These are phyloP conservation scores for Auricularia cornea DNA, from an alignment of 768 basidiomycete genomes.

Conservation along the genomic window DNA sequence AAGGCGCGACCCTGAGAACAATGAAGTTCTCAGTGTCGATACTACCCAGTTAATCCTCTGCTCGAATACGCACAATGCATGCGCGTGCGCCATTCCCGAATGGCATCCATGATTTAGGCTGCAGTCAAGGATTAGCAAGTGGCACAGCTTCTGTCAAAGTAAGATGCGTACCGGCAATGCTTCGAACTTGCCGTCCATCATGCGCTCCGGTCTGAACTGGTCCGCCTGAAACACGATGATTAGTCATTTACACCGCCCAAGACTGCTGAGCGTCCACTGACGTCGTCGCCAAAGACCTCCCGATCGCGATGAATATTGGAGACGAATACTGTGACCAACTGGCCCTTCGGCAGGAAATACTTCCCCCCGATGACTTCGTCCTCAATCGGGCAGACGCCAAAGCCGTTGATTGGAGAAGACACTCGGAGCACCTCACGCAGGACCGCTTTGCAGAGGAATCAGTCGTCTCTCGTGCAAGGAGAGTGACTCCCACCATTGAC, in stretches of 20 bases:
- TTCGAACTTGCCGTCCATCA: constrained; percentile 42
- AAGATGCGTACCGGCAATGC: constrained; percentile 30
- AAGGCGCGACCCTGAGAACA: constrained; percentile 34
- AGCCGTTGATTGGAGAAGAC: constrained; percentile 29
- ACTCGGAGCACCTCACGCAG: constrained; percentile 29
- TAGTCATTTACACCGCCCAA: not conserved
- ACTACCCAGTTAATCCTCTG: constrained; percentile 7
- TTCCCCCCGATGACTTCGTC: constrained; percentile 35
- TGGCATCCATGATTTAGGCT: constrained; percentile 39
- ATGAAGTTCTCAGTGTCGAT: constrained; percentile 18
- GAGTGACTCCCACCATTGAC: constrained; percentile 30
- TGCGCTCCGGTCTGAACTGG: constrained; percentile 38
- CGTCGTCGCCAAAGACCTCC: constrained; percentile 41
- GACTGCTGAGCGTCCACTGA: constrained; percentile 16
- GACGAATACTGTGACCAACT: constrained; percentile 21
- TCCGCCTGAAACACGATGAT: constrained; percentile 17
- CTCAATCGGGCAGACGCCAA: constrained; percentile 25
- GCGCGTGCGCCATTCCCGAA: constrained; percentile 22
- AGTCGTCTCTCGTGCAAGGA: not conserved
- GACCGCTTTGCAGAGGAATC: constrained; percentile 21
- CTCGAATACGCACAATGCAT: constrained; percentile 12
- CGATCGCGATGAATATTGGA: constrained; percentile 32
- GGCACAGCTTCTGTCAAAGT: not conserved
- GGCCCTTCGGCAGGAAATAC: constrained; percentile 30
- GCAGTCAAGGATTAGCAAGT: not conserved